These are phyloP conservation scores for Aspergillus nanangensis DNA, from an alignment of 495 filamentous ascomycete genomes.

Conservation along the genomic window DNA sequence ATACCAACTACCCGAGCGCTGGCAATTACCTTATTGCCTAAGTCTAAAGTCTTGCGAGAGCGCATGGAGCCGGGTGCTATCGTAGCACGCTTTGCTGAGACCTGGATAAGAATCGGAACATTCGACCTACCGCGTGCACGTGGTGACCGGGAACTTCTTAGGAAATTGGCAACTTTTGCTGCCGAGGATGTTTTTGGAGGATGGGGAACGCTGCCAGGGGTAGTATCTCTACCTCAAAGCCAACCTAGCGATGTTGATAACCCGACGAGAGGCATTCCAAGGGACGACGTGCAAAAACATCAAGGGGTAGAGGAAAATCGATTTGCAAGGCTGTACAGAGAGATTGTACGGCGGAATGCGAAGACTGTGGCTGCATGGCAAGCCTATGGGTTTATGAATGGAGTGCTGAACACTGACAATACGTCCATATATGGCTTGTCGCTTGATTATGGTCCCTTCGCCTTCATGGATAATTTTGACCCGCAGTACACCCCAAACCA, in stretches of 20 bases:
- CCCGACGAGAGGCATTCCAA: constrained; percentile 45
- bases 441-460: constrained; percentile 94
- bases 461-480: constrained; percentile 94
- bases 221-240: constrained; percentile 26
- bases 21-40: constrained; percentile 70
- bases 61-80: constrained; percentile 90
- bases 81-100: constrained; percentile 84
- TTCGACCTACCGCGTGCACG: constrained; percentile 83
- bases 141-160: constrained; percentile 69
- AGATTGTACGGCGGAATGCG: constrained; percentile 82
- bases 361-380: constrained; percentile 91
- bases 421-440: constrained; percentile 84
- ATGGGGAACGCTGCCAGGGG: constrained; percentile 71
- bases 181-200: constrained; percentile 82
- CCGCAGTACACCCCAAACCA: constrained; percentile 95
- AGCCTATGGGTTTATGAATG: constrained; percentile 96
- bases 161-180: constrained; percentile 72
- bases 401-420: constrained; percentile 95
- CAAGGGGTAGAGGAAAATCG: constrained; percentile 70
- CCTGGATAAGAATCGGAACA: constrained; percentile 89
- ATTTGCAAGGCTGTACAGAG: constrained; percentile 81
- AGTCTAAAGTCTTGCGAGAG: constrained; percentile 70
- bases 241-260: constrained; percentile 36
- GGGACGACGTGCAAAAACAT: constrained; percentile 58
- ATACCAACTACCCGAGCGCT: constrained; percentile 87